These are phyloP conservation scores for Eimeria brunetti DNA, from an alignment of 169 alveolate species.

Conservation along the genomic window DNA sequence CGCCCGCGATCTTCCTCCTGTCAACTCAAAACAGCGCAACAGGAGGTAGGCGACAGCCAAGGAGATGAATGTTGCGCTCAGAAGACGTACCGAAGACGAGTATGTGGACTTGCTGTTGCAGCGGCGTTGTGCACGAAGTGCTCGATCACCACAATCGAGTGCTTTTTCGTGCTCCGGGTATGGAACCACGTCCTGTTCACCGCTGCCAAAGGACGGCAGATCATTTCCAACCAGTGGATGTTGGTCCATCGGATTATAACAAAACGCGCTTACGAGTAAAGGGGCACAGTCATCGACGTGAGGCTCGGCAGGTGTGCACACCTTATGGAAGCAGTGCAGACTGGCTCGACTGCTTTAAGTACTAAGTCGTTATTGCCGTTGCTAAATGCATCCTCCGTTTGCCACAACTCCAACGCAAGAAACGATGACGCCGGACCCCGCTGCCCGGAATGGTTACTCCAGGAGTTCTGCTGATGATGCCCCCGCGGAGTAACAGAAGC, in stretches of 20 bases:
- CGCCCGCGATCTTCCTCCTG: not conserved
- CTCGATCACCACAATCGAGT: not conserved
- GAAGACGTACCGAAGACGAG: not conserved
- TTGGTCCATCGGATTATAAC: not conserved
- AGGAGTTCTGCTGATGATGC: not conserved
- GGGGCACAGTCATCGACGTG: not conserved
- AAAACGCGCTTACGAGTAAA: not conserved
- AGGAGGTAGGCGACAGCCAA: not conserved
- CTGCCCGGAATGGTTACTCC: too few relatives aligned
- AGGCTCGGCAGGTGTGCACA: not conserved
- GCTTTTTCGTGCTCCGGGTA: not conserved
- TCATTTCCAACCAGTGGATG: not conserved
- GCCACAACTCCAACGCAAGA: too few relatives aligned
- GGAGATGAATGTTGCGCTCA: not conserved
- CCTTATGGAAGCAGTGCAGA: too few relatives aligned
- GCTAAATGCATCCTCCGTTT: too few relatives aligned
- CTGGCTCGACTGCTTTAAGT: too few relatives aligned
- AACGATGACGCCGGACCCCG: too few relatives aligned
- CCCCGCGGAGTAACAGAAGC: not conserved
- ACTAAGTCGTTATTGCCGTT: too few relatives aligned
- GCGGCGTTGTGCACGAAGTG: not conserved
- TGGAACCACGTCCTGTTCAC: not conserved
- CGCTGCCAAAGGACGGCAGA: not conserved
- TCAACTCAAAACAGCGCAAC: not conserved
- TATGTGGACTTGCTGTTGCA: not conserved